phyloP scores from a whole-genome alignment of 176 grass and related monocot species.

The Guadua angustifolia region DNA sequence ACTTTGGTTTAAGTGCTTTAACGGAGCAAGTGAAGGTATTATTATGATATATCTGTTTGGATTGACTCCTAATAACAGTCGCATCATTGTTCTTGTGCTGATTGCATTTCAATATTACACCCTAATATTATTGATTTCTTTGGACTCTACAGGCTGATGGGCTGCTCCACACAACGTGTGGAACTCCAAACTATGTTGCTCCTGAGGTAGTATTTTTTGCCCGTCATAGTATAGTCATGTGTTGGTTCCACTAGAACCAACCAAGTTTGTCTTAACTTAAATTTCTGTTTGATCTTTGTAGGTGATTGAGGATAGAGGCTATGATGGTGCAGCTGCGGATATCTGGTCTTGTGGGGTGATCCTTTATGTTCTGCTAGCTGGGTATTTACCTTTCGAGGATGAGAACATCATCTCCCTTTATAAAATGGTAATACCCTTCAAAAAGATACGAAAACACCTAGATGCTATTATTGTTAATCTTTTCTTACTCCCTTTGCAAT shows the following conservation, averaged over 20 bases:
- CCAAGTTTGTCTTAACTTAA: constrained; percentile 20
- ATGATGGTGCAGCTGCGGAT: constrained; percentile 92
- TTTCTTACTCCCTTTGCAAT: constrained; percentile 30
- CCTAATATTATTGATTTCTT: constrained; percentile 34
- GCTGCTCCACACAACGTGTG: constrained; percentile 96
- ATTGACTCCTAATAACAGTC: constrained; percentile 23
- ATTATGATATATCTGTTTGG: constrained; percentile 1
- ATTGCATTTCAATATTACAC: constrained; percentile 12
- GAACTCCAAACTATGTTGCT: constrained; percentile 98
- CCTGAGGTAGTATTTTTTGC: constrained; percentile 69
- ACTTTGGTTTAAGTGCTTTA: constrained; percentile 98
- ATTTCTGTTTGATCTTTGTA: constrained; percentile 43
- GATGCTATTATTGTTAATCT: not conserved
- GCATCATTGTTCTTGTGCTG: constrained; percentile 26
- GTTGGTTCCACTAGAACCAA: constrained; percentile 7
- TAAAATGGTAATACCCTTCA: constrained; percentile 67
- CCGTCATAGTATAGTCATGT: not conserved
- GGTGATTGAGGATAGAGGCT: constrained; percentile 97
- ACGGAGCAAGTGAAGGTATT: constrained; percentile 89
- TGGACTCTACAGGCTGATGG: constrained; percentile 69
- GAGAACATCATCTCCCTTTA: constrained; percentile 85
- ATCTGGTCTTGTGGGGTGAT: constrained; percentile 99
- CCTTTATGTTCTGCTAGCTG: constrained; percentile 86
- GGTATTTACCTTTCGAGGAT: constrained; percentile 97
- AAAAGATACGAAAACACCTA: constrained; percentile 17